Base-by-base conservation (phyloP, 75 land plant genomes). In the Cunninghamia lanceolata region DNA sequence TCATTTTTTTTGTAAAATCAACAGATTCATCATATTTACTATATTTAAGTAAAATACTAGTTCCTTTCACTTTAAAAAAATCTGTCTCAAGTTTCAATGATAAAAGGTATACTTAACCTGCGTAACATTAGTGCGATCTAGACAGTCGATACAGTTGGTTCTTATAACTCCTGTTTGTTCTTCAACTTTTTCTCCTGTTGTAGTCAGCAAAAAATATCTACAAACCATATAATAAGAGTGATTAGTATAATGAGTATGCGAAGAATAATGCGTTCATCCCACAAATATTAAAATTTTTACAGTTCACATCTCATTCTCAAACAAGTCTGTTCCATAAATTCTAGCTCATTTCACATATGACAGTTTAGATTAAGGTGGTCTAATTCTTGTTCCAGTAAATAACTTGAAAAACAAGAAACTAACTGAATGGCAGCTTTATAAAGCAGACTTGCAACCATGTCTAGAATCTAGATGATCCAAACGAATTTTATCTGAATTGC, bases 51-150 rank as follows among this genome's bases (percentile, higher is more conserved):
- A 11, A 73, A 32, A 73, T 73, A 34, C 13, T 73, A 30, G 2
- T 30, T 11, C 3, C 36, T 71, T 71, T 71, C 35, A 71, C 15
- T 32, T 1, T 0, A 71, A 30, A 45, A 6, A 68, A 1, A 85
- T 82, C 9, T n/a, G 30, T 35, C 25, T 84, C 84, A 85, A 85
- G 30, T 35, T 13, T 84, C 84, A 85, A 85, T 9, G 28, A 38
- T 35, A 38, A 11, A 45, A 39, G 13, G 6, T 42, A 79, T 46
- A 84, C 84, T 40, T 66, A 82, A 94, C 99, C 99, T 98, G 99
- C 0, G 99, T 98, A 73, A 96, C 99, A 94, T 98, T 98, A 70
- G 98, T 96, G 28, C 99, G 96, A 88, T 98, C 99, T 43, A 98
- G 88, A 90, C 99, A 98, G 88, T 98, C 99, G 85, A 98, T 90